Conservation (phyloP, 108 stramenopile genomes). For the Discostella stelligeroides region DNA sequence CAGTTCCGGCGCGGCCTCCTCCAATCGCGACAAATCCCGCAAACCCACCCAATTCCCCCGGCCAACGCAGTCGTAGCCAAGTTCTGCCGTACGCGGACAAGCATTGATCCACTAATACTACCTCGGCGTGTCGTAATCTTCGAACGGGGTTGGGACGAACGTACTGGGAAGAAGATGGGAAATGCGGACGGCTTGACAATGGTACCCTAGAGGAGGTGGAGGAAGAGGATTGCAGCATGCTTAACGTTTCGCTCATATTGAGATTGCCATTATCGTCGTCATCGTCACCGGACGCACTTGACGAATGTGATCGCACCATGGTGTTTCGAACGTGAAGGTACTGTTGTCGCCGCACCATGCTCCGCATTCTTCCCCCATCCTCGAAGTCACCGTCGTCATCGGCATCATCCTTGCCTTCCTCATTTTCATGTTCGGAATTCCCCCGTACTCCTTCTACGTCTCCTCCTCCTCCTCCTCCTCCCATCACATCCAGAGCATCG, state of each 20-base stretch:
- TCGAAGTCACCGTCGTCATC: too few relatives aligned
- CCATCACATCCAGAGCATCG: too few relatives aligned
- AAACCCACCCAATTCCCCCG: conserved; percentile 77
- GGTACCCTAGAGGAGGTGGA: background rate
- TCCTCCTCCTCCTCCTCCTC: too few relatives aligned
- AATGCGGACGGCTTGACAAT: background rate
- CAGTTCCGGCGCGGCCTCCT: conserved; percentile 28
- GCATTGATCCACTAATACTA: conserved; percentile 80
- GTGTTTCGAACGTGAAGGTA: too few relatives aligned
- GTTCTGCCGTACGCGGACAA: conserved; percentile 58
- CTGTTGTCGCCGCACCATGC: too few relatives aligned
- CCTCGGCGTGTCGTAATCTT: conserved; percentile 80
- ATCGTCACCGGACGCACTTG: background rate
- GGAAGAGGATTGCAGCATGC: background rate
- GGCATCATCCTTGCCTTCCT: too few relatives aligned
- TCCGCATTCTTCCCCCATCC: too few relatives aligned
- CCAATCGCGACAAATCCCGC: conserved; percentile 83
- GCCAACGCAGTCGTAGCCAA: conserved; percentile 87
- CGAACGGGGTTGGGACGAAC: conserved; percentile 48
- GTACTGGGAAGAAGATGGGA: background rate
- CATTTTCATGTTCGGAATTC: too few relatives aligned
- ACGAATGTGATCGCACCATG: too few relatives aligned
- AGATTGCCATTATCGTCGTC: background rate
- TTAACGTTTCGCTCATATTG: background rate
- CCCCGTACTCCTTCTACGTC: too few relatives aligned